Evolutionary conservation across 2,329 filamentous ascomycete genomes (phyloP), one percentile per base, ranked within the genome.

Genomic region (Colletotrichum sp.): DNA sequence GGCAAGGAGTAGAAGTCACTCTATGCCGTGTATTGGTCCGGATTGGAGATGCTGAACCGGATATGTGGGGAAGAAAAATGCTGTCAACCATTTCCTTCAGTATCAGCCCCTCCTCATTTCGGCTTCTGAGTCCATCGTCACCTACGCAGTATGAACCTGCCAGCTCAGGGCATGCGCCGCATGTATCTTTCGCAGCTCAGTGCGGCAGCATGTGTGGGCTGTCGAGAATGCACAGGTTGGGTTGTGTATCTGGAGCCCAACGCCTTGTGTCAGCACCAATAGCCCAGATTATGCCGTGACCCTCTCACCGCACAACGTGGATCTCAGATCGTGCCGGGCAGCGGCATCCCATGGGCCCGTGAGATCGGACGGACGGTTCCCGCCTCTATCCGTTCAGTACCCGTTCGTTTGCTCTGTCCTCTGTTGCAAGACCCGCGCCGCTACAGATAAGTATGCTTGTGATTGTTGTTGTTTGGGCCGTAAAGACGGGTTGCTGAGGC

Each of bases 251-350:
- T 32, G 16, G 12, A 43, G 28, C 39, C 34, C 18, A 34, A 34
- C 55, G 28, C 55, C 28, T 55, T 15, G 72, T 24, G 16, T 55
- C 48, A 30, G 68, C 61, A 39, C 61, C 39, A 67, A 39, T 21
- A 26, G 55, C 28, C 61, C 24, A 61, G 52, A 55, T 43, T 43
- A 66, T 67, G 61, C 36, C 21, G 72, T 52, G 68, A 36, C 24
- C 63, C 72, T 67, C 72, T 72, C 32, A 34, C 39, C 60, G 64
- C 48, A 32, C 59, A 16, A 48, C 36, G 64, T 65, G 59, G 70
- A 76, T 74, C 64, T 74, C 24, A 69, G 74, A 76, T 76, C 70
- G 74, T 39, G 39, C 34, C 70, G 65, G 59, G 59, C 70, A 67
- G 69, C 57, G 64, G 74, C 64, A 65, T 32, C 63, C 36, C 57